Evolutionary conservation across 139 green algal species (phyloP), one percentile per base, ranked within the genome.

Genomic region (Asterochloris sp.): DNA sequence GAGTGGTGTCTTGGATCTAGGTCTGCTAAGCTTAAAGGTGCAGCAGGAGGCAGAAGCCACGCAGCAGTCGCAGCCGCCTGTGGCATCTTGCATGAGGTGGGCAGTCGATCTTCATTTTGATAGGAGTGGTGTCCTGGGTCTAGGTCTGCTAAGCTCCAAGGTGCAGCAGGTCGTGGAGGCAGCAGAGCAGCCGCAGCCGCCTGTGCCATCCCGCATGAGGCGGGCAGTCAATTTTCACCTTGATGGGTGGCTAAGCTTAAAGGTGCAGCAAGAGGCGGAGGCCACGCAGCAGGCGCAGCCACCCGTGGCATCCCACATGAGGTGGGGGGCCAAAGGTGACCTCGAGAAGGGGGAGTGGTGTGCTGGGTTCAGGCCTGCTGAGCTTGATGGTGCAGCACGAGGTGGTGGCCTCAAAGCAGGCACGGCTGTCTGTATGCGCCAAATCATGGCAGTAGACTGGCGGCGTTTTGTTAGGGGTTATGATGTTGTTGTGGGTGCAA

Each of bases 21-120:
- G 17, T 26, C 26, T 17, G 12, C 0, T 76, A 14, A 38, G 26
- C 69, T 60, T n/a, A n/a, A n/a, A 80, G 69, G 82, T 96, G 81
- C 91, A 96, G 87, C 83, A 88, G 67, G 81, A 97, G 81, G 83
- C 79, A 10, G 86, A 92, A 63, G 84, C 67, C 12, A 16, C 76
- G 60, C 16, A 23, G 16, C 62, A 29, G 29, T 19, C 63, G 15
- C 29, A 73, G 12, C 77, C 85, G 16, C 23, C 82, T 11, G 16
- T 74, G 0, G 28, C 64, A 15, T 23, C 28, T 47, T 78, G 87
- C 38, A 28, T 90, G 74, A 73, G 85, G 73, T 89, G 24, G 24
- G 78, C 19, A 28, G 15, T 11, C 54, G 26, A 10, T 28, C 4
- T 8, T 60, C 21, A 68, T 0, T 47, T 66, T 79, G 74, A n/a